Percentiles rank a stretch among this genome's conserved stretches.
Evolutionary conservation across 2,329 filamentous ascomycete species (phyloP).

Genomic region (Alternaria tenuissima): DNA sequence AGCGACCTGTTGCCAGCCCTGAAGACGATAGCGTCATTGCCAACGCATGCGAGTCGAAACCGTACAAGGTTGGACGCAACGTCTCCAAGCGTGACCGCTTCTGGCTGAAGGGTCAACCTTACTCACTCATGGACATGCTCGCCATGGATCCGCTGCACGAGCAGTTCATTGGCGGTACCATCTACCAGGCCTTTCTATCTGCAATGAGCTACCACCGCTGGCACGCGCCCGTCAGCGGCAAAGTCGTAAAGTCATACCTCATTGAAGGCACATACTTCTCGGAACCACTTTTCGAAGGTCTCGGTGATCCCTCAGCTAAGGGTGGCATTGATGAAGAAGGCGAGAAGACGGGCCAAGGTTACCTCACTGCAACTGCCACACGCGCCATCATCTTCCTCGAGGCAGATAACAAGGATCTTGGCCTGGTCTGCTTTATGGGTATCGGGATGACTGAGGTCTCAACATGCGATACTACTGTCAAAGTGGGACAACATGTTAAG

Average conservation of each 20-base stretch:
- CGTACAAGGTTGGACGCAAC: constrained; percentile 61
- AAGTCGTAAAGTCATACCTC: constrained; percentile 64
- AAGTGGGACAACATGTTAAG: constrained; percentile 68
- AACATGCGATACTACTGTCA: constrained; percentile 74
- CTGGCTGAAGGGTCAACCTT: constrained; percentile 75
- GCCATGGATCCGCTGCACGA: constrained; percentile 61
- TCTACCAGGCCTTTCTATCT: constrained; percentile 76
- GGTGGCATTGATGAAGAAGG: constrained; percentile 48
- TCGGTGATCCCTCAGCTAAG: constrained; percentile 53
- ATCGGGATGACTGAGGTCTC: constrained; percentile 82
- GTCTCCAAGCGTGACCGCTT: constrained; percentile 68
- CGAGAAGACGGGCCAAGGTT: constrained; percentile 67
- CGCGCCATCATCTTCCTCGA: constrained; percentile 75
- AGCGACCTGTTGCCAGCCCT: constrained; percentile 66
- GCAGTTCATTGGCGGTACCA: constrained; percentile 68
- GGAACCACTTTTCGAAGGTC: constrained; percentile 63
- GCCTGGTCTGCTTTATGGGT: constrained; percentile 72
- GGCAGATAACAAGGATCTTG: constrained; percentile 72
- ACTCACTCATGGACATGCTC: constrained; percentile 71
- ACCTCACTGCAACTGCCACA: constrained; percentile 72
- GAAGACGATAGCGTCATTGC: constrained; percentile 64
- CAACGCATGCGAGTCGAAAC: constrained; percentile 71
- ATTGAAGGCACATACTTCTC: constrained; percentile 73
- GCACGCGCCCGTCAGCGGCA: constrained; percentile 74
- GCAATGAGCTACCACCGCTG: constrained; percentile 75